Conservation (phyloP, 2,329 filamentous ascomycete species). For the Trichoderma pleuroti region DNA sequence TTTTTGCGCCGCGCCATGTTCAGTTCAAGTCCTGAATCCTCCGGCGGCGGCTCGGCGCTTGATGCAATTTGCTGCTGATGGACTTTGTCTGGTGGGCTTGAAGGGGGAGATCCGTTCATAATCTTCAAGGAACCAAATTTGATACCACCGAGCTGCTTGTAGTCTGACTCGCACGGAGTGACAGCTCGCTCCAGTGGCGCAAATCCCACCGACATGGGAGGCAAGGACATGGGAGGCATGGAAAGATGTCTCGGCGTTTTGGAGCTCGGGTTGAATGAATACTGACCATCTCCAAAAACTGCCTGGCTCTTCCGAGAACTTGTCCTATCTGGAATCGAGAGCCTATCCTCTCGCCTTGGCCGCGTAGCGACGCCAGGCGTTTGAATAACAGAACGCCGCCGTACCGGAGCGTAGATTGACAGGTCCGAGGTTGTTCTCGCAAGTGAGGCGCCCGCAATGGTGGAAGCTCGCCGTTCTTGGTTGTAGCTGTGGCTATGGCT, state of each 20-base stretch:
- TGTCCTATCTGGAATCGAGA: conserved; percentile 27
- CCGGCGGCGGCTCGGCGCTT: neutral
- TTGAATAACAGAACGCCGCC: conserved; percentile 47
- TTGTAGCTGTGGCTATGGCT: neutral
- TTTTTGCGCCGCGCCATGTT: conserved; percentile 5
- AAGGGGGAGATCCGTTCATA: conserved; percentile 54
- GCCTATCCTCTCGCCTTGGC: conserved; percentile 24
- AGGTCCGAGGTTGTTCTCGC: conserved; percentile 39
- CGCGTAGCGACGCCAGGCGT: conserved; percentile 51
- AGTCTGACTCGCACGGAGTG: conserved; percentile 52
- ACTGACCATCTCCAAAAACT: conserved; percentile 15
- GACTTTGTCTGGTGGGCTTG: conserved; percentile 31
- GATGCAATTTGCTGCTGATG: neutral
- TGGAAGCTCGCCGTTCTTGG: neutral
- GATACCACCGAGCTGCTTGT: conserved; percentile 58
- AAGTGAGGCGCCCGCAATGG: conserved; percentile 21
- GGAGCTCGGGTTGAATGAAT: neutral
- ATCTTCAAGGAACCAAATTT: conserved; percentile 61
- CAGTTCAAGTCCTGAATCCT: neutral
- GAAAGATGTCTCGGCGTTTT: conserved; percentile 32
- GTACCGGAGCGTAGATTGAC: conserved; percentile 46
- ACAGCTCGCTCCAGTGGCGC: conserved; percentile 27
- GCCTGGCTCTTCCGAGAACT: conserved; percentile 39
- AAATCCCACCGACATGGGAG: conserved; percentile 22
- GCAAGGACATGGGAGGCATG: conserved; percentile 32